phyloP scores from a whole-genome alignment of 2,329 filamentous ascomycete genomes.

The Epichloe gansuensis region DNA sequence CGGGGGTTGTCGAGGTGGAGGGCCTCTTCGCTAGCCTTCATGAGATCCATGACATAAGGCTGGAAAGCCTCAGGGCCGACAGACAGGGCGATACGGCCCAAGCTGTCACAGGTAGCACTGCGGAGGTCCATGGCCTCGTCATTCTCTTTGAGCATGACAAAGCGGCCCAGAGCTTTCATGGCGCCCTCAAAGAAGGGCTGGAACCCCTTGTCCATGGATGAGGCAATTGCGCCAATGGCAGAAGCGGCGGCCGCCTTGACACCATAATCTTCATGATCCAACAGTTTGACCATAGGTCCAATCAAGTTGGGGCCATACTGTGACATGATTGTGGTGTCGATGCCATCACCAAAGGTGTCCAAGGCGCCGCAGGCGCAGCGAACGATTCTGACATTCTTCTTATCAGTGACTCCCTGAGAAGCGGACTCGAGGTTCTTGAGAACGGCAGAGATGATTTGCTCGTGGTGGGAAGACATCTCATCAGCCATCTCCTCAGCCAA shows the following conservation, averaged over 20 bases:
- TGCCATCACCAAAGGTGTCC: constrained; percentile 82
- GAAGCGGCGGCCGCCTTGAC: constrained; percentile 83
- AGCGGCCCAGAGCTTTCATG: constrained; percentile 79
- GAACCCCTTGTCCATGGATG: constrained; percentile 71
- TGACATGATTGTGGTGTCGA: constrained; percentile 62
- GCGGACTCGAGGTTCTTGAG: constrained; percentile 82
- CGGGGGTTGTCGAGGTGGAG: constrained; percentile 78
- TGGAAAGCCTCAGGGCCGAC: constrained; percentile 80
- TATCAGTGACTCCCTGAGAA: constrained; percentile 51
- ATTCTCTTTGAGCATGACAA: constrained; percentile 73
- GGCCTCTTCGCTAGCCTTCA: constrained; percentile 86
- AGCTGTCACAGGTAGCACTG: constrained; percentile 79
- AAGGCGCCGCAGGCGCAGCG: constrained; percentile 82
- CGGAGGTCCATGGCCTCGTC: constrained; percentile 85
- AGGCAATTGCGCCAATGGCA: constrained; percentile 81
- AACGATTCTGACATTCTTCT: constrained; percentile 73
- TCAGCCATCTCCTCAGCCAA: constrained; percentile 89
- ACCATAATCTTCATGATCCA: constrained; percentile 73
- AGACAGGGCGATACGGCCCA: constrained; percentile 83
- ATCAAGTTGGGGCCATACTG: constrained; percentile 75
- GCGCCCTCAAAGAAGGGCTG: constrained; percentile 82
- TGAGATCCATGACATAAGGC: constrained; percentile 79
- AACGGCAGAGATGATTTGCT: constrained; percentile 68
- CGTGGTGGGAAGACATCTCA: constrained; percentile 76
- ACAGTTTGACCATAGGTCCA: constrained; percentile 69